These are phyloP conservation scores for Neoboletus brunneissimus DNA, from an alignment of 768 basidiomycete species.

Conservation along the genomic window DNA sequence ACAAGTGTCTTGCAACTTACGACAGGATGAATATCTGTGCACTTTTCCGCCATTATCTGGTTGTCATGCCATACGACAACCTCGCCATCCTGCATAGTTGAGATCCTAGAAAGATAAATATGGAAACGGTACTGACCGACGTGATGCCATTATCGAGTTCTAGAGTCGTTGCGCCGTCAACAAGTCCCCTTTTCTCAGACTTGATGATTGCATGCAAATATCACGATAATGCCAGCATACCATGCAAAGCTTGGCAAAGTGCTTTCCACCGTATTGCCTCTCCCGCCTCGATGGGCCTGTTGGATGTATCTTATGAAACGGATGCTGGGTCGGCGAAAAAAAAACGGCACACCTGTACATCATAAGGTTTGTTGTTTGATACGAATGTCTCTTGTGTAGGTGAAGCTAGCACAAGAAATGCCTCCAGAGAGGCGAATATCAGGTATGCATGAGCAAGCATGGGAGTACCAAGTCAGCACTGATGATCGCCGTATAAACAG, in stretches of 20 bases:
- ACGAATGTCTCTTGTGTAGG: constrained; percentile 29
- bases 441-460: constrained; percentile 19
- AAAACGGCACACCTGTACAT: constrained; percentile 44
- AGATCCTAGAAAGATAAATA: background rate
- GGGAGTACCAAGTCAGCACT: background rate
- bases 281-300: constrained; percentile 73
- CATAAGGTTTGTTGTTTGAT: constrained; percentile 37
- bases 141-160: constrained; percentile 81
- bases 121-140: constrained; percentile 39
- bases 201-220: constrained; percentile 10
- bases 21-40: constrained; percentile 62
- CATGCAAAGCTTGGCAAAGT: constrained; percentile 75
- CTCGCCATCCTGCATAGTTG: constrained; percentile 56
- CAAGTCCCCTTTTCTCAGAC: constrained; percentile 53
- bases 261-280: constrained; percentile 73
- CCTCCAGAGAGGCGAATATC: background rate
- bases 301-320: constrained; percentile 1
- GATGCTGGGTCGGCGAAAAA: background rate
- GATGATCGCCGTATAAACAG: background rate
- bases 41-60: constrained; percentile 59
- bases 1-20: constrained; percentile 36
- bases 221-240: constrained; percentile 34
- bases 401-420: constrained; percentile 20
- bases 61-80: constrained; percentile 84
- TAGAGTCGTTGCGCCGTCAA: constrained; percentile 72